Conservation (phyloP, 495 filamentous ascomycete species). For the Aspergillus bridgeri region DNA sequence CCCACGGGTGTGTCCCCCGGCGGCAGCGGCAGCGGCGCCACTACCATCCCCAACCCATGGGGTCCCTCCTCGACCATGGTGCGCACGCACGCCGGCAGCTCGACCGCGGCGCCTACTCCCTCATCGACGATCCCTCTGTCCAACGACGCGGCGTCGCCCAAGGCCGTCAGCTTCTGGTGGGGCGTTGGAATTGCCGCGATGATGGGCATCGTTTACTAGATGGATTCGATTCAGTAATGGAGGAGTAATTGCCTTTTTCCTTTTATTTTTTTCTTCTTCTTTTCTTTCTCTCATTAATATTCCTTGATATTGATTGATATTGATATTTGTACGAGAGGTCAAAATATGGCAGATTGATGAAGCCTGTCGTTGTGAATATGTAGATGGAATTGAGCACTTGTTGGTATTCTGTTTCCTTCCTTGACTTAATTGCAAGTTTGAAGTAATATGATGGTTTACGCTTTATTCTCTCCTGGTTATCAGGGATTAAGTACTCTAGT, state of each 20-base stretch:
- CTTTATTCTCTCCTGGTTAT: too few relatives aligned
- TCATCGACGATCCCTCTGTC: conserved; percentile 4
- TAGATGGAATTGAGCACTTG: not conserved
- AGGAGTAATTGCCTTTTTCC: not conserved
- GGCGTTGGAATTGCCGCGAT: conserved; percentile 5
- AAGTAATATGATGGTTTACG: too few relatives aligned
- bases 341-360: not conserved
- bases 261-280: not conserved
- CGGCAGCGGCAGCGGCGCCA: not conserved
- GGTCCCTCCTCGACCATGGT: not conserved
- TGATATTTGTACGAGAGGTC: not conserved
- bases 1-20: conserved; percentile 10
- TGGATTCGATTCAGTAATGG: too few relatives aligned
- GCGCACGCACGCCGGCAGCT: not conserved
- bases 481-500: too few relatives aligned
- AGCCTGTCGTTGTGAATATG: not conserved
- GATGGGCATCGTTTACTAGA: conserved; percentile 1
- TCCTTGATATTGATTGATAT: not conserved
- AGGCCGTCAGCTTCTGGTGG: conserved; percentile 3
- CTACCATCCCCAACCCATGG: conserved; percentile 14
- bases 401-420: too few relatives aligned
- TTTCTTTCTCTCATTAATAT: not conserved
- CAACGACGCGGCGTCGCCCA: conserved; percentile 1
- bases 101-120: conserved; percentile 1
- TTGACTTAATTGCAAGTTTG: too few relatives aligned